Conservation (phyloP, 345 rosid species). For the Aurinia saxatilis region DNA sequence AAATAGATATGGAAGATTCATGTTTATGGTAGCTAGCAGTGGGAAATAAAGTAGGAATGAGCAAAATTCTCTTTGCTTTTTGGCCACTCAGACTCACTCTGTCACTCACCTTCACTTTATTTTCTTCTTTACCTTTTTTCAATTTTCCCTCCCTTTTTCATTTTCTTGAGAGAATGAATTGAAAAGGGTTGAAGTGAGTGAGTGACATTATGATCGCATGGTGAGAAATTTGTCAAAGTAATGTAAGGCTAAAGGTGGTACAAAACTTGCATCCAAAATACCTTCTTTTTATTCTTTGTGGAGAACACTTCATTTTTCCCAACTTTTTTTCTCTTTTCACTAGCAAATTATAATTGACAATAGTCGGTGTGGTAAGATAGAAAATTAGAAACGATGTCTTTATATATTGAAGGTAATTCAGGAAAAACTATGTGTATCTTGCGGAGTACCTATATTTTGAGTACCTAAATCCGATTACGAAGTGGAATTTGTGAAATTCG, state of each 20-base stretch:
- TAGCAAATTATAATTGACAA: too few relatives aligned
- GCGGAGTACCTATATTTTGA: too few relatives aligned
- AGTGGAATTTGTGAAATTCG: too few relatives aligned
- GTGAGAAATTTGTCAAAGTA: conserved; percentile 22
- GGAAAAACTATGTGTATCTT: too few relatives aligned
- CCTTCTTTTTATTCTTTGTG: conserved; percentile 6
- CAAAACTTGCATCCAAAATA: conserved; percentile 11
- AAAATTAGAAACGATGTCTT: too few relatives aligned
- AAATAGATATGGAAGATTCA: conserved; percentile 11
- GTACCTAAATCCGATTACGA: too few relatives aligned
- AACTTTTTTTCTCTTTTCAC: background rate
- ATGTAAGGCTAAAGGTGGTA: conserved; percentile 26
- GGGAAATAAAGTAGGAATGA: conserved; percentile 24
- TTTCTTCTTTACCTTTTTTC: conserved; percentile 2
- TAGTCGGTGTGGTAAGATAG: too few relatives aligned
- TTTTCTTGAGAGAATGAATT: conserved; percentile 18
- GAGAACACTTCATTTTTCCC: conserved; percentile 9
- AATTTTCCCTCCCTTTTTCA: background rate
- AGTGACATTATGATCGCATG: conserved; percentile 30
- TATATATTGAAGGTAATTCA: too few relatives aligned
- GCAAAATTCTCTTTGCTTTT: conserved; percentile 26
- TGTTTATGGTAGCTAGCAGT: conserved; percentile 18
- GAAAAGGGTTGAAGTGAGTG: conserved; percentile 25
- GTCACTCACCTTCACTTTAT: conserved; percentile 20
- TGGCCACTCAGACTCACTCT: conserved; percentile 23